Percentiles rank a stretch among this genome's conserved stretches.
Evolutionary conservation across 257 asterid genomes (phyloP).

Genomic region (Solanum virginianum): DNA sequence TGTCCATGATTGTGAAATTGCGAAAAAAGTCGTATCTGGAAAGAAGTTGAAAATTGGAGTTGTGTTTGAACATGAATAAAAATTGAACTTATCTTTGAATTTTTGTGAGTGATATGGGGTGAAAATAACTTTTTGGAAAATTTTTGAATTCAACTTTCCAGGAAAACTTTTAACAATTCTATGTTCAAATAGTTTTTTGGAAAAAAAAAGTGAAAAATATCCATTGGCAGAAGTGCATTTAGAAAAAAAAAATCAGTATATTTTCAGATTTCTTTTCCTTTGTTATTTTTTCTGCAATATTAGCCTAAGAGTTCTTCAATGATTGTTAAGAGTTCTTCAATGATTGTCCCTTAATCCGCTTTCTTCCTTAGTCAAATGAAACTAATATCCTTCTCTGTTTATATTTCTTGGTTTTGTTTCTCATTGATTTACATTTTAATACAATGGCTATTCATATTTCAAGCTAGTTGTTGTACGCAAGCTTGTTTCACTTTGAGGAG

Average conservation of each 20-base stretch:
- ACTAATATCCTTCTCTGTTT: not conserved
- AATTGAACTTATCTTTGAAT: not conserved
- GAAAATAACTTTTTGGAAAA: not conserved
- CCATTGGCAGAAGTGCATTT: no score
- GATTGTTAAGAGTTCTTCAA: no score
- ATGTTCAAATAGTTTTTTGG: not conserved
- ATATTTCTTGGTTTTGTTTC: not conserved
- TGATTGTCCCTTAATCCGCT: not conserved
- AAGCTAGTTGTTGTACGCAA: not conserved
- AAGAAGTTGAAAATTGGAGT: not conserved
- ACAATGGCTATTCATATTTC: not conserved
- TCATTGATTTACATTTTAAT: not conserved
- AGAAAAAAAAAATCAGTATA: not conserved
- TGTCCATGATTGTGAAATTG: not conserved
- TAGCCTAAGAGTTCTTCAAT: not conserved
- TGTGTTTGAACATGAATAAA: not conserved
- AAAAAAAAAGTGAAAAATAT: no score
- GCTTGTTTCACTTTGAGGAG: not conserved
- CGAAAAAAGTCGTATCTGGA: not conserved
- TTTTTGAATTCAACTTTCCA: no score
- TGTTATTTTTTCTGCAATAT: not conserved
- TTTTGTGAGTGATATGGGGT: not conserved
- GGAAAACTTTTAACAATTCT: not conserved
- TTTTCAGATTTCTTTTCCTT: not conserved
- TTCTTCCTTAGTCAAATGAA: not conserved